Conservation (phyloP, 352 stramenopile genomes). For the Phytopythium boreale region DNA sequence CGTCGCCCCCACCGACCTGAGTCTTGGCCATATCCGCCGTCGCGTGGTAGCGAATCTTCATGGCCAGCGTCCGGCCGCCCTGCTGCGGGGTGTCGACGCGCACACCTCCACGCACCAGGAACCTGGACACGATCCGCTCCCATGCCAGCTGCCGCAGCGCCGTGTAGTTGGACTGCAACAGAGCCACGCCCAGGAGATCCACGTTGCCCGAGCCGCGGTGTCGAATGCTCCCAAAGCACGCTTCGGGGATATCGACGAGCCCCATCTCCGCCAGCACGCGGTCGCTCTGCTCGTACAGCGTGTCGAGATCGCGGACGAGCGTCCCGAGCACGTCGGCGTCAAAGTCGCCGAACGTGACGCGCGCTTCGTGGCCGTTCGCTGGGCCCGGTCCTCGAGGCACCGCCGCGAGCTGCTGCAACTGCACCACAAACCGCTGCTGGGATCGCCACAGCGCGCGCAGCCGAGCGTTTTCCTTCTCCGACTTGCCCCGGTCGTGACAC, state of each 20-base stretch:
- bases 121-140: background rate
- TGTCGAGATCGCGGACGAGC: background rate
- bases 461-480: background rate
- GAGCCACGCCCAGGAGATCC: background rate
- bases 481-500: background rate
- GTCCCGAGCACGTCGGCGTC: background rate
- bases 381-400: background rate
- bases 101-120: background rate
- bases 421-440: constrained; percentile 1
- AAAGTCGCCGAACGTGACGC: background rate
- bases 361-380: background rate
- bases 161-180: background rate
- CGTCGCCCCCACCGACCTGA: background rate
- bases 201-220: background rate
- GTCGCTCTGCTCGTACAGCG: background rate
- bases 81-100: background rate
- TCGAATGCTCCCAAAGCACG: background rate
- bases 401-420: background rate
- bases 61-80: background rate
- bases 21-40: background rate
- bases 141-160: background rate
- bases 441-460: background rate
- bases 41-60: background rate
- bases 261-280: background rate
- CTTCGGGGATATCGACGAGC: background rate